A percentile compares a stretch with the other conserved stretches of the same genome.
These are phyloP conservation scores for Jacaranda copaia DNA, from an alignment of 257 asterid species.

Conservation along the genomic window DNA sequence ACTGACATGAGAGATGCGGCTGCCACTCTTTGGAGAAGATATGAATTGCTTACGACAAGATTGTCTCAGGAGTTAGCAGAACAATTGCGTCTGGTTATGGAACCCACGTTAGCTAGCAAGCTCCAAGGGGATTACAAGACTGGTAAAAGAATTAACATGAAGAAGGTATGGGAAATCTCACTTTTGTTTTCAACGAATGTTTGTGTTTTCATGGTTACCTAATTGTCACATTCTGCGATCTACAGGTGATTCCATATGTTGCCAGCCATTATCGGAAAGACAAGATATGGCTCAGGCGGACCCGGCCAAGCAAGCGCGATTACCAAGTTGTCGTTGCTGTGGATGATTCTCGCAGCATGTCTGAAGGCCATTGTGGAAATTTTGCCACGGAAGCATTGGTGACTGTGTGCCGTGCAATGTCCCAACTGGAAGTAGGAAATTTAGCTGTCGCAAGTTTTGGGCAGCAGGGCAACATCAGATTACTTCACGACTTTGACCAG, in stretches of 20 bases:
- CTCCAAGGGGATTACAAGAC: slow-evolving; percentile 98
- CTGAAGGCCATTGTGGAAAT: slow-evolving; percentile 77
- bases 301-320: slow-evolving; percentile 89
- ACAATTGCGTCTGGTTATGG: slow-evolving; percentile 94
- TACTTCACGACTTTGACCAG: slow-evolving; percentile 86
- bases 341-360: slow-evolving; percentile 96
- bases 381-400: slow-evolving; percentile 92
- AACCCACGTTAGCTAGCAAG: slow-evolving; percentile 95
- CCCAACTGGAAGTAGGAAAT: slow-evolving; percentile 91
- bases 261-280: slow-evolving; percentile 95
- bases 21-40: slow-evolving; percentile 75
- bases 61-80: slow-evolving; percentile 92
- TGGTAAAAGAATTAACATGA: slow-evolving; percentile 97
- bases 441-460: slow-evolving; percentile 94
- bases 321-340: slow-evolving; percentile 95
- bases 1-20: slow-evolving; percentile 64
- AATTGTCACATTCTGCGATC: slow-evolving; percentile 1
- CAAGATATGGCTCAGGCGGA: slow-evolving; percentile 94
- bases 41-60: slow-evolving; percentile 71
- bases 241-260: slow-evolving; percentile 85
- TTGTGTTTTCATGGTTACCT: background rate
- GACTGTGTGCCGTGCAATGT: slow-evolving; percentile 97
- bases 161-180: slow-evolving; percentile 62
- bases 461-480: slow-evolving; percentile 81
- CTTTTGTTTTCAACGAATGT: slow-evolving; percentile 9